phyloP scores from a whole-genome alignment of 306 rosid genomes.

The Alnus glutinosa region DNA sequence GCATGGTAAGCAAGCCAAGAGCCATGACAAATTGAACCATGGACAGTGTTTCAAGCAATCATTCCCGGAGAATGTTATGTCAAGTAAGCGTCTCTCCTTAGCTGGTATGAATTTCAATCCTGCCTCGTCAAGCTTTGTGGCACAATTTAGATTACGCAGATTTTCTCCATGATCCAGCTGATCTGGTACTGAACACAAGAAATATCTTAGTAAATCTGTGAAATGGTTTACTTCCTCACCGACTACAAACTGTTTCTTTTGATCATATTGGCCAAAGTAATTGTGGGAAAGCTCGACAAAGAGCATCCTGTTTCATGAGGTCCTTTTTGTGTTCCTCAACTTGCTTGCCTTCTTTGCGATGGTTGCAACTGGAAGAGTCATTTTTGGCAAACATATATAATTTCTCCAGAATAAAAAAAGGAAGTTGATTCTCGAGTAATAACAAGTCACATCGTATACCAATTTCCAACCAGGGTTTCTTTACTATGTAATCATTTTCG shows the following conservation, averaged over 20 bases:
- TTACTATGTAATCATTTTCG: neutral
- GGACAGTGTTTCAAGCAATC: neutral
- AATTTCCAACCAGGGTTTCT: neutral
- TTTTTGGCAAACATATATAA: neutral
- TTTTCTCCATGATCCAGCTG: too few relatives aligned
- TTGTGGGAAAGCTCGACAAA: neutral
- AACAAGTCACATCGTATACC: conserved; percentile 20
- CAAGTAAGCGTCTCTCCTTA: neutral
- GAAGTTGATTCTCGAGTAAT: conserved; percentile 38
- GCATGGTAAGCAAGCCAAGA: conserved; percentile 5
- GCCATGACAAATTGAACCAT: conserved; percentile 3
- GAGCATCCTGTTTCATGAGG: too few relatives aligned
- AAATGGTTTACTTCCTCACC: neutral
- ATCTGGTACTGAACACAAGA: too few relatives aligned
- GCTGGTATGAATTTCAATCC: neutral
- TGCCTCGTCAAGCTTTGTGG: too few relatives aligned
- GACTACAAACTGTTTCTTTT: too few relatives aligned
- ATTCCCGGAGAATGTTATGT: neutral
- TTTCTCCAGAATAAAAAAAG: conserved; percentile 14
- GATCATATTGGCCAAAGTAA: too few relatives aligned
- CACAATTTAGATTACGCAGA: too few relatives aligned
- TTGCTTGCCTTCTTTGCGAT: neutral
- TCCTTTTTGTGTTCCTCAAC: rapidly evolving
- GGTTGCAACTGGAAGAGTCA: too few relatives aligned
- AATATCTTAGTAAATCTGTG: neutral